A percentile compares a stretch with the other conserved stretches of the same genome.
phyloP scores from a whole-genome alignment of 495 filamentous ascomycete species.

The Aspergillus leporis region DNA sequence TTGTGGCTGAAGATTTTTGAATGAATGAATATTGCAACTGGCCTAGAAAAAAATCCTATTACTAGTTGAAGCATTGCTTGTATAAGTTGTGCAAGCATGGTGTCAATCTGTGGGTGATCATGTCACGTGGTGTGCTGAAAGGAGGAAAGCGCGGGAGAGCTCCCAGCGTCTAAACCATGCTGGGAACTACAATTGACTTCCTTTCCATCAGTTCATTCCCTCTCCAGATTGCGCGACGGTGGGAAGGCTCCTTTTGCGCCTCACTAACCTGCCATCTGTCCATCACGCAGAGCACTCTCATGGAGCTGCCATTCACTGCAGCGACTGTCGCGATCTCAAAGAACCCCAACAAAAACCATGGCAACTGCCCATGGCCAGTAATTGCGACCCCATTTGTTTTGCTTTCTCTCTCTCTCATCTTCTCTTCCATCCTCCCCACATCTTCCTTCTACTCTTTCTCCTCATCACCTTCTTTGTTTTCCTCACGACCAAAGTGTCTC shows the following conservation, averaged over 20 bases:
- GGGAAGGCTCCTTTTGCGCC: conserved; percentile 7
- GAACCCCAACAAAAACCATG: conserved; percentile 7
- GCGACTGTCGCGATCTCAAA: conserved; percentile 12
- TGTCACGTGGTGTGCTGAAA: background rate
- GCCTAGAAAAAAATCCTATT: too few relatives aligned
- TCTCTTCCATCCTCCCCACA: conserved; percentile 7
- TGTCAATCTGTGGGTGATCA: background rate
- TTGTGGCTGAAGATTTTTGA: background rate
- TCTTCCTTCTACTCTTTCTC: background rate
- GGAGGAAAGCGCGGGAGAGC: background rate
- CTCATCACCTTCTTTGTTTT: background rate
- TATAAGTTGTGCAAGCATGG: background rate
- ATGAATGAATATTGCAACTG: background rate
- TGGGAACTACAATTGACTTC: background rate
- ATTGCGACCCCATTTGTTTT: conserved; percentile 15
- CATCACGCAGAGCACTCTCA: conserved; percentile 1
- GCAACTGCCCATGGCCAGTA: conserved; percentile 18
- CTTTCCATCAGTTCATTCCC: background rate
- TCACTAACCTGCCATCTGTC: background rate
- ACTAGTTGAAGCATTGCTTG: background rate
- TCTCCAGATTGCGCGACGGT: conserved; percentile 1
- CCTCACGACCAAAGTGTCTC: background rate
- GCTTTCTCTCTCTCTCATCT: conserved; percentile 11
- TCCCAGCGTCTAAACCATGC: background rate
- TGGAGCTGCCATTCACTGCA: conserved; percentile 13